A percentile compares a stretch with the other conserved stretches of the same genome.
phyloP scores from a whole-genome alignment of 345 rosid genomes.

The Kernera saxatilis region DNA sequence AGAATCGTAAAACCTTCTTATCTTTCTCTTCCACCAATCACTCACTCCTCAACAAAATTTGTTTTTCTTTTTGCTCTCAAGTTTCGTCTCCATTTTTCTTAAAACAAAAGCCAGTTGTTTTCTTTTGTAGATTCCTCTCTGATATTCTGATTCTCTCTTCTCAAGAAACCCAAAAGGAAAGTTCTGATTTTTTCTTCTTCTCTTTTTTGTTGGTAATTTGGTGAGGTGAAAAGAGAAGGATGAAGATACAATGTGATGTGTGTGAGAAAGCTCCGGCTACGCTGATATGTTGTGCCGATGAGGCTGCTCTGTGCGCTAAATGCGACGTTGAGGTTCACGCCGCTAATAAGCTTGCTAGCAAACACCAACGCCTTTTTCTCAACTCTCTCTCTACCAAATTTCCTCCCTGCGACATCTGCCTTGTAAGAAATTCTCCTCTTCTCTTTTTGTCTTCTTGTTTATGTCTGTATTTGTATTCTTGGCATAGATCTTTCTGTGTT shows the following conservation, averaged over 20 bases:
- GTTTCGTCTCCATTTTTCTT: neutral
- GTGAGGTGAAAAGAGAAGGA: neutral
- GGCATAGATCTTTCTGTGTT: neutral
- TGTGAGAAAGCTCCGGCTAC: conserved; percentile 95
- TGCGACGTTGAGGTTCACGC: conserved; percentile 93
- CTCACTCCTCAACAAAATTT: neutral
- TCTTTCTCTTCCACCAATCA: conserved; percentile 22
- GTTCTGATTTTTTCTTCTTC: neutral
- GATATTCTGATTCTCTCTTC: neutral
- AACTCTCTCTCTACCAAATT: conserved; percentile 64
- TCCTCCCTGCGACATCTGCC: conserved; percentile 94
- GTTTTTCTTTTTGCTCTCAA: neutral
- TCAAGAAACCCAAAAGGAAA: neutral
- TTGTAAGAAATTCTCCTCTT: conserved; percentile 35
- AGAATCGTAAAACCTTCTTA: conserved; percentile 2
- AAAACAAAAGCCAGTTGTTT: neutral
- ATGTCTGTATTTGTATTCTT: neutral
- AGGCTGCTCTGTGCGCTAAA: conserved; percentile 78
- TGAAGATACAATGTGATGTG: conserved; percentile 98
- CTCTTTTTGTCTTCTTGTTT: neutral
- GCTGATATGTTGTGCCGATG: conserved; percentile 91
- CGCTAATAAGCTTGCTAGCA: conserved; percentile 90
- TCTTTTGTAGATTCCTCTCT: neutral
- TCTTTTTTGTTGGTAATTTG: neutral
- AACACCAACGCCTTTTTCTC: conserved; percentile 96